phyloP scores from a whole-genome alignment of 2,329 filamentous ascomycete species.

The Fusarium gaditjirri region DNA sequence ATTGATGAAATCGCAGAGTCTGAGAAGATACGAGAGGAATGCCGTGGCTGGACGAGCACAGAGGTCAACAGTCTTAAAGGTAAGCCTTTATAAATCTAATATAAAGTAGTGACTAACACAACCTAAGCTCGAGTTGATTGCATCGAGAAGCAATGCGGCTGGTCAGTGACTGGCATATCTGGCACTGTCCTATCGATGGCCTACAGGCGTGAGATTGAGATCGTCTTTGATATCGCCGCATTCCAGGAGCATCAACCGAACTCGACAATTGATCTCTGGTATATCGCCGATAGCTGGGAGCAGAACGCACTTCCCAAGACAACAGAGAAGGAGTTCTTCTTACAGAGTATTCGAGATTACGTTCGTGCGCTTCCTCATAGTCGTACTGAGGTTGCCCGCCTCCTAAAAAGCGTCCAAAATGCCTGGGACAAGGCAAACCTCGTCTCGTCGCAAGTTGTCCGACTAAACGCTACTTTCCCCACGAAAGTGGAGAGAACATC shows the following conservation, averaged over 20 bases:
- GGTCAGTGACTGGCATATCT: constrained; percentile 75
- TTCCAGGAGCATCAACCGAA: constrained; percentile 63
- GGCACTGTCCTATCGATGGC: constrained; percentile 76
- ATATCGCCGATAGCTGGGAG: constrained; percentile 70
- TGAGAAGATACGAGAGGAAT: constrained; percentile 86
- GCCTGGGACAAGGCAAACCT: constrained; percentile 74
- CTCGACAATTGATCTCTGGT: constrained; percentile 74
- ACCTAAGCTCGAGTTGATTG: constrained; percentile 69
- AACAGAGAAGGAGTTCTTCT: constrained; percentile 78
- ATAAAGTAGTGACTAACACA: constrained; percentile 50
- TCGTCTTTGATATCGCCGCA: constrained; percentile 74
- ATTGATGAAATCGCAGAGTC: constrained; percentile 81
- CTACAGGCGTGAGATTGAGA: constrained; percentile 76
- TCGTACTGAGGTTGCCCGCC: constrained; percentile 63
- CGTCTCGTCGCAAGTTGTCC: constrained; percentile 69
- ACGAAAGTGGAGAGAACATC: constrained; percentile 71
- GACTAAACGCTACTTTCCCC: constrained; percentile 71
- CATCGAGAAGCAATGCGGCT: constrained; percentile 74
- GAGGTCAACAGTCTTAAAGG: constrained; percentile 85
- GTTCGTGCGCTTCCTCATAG: constrained; percentile 70
- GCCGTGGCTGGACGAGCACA: constrained; percentile 84
- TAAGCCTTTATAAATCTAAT: constrained; percentile 49
- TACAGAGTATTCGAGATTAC: constrained; percentile 76
- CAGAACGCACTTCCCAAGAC: constrained; percentile 66
- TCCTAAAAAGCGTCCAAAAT: constrained; percentile 68